Base-by-base conservation (phyloP, 495 filamentous ascomycete species). In the Tuber melanosporum region DNA sequence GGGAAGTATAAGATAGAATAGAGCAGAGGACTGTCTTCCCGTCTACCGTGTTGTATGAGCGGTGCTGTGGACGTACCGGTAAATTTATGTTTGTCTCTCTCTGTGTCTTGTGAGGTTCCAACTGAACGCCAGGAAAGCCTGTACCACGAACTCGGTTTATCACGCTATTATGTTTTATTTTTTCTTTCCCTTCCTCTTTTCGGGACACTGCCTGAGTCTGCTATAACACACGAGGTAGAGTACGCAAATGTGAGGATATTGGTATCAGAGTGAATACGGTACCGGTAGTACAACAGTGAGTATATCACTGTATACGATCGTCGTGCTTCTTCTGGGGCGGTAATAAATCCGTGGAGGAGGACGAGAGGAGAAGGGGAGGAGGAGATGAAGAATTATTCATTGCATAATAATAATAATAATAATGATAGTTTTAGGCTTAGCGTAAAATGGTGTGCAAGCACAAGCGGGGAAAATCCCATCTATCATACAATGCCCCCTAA, bases 391-490 rank as follows among this genome's bases (percentile, higher is more conserved):
- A 76, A 76, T 80, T n/a, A 32, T 26, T 14, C 49, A 26, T 66
- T 66, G n/a, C 57, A 66, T 66, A 66, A 8, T 41, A 41, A 41
- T 41, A 41, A 39, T 6, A 43, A 43, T 7, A 8, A 43, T 43
- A 0, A 1, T 43, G 26, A 66, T n/a, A 66, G 26, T 66, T 66
- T 66, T 66, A 66, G 57, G 57, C n/a, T 66, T 66, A 66, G 57
- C n/a, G 57, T 66, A 12, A 66, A 32, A 15, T 80, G 70, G 70
- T 80, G 78, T 43, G 46, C 66, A 78, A 73, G 72, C 72, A 78
- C 73, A 73, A 52, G 79, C 74, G 73, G 77, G 77, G 57, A 42
- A 79, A 47, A 72, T 69, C 72, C 72, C 69, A 77, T 72, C 75
- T 71, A 41, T 32, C 42, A 6, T 10, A 71, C 73, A 76, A 76